Base-by-base conservation (phyloP, 2,329 filamentous ascomycete species). In the Zymoseptoria ardabiliae region DNA sequence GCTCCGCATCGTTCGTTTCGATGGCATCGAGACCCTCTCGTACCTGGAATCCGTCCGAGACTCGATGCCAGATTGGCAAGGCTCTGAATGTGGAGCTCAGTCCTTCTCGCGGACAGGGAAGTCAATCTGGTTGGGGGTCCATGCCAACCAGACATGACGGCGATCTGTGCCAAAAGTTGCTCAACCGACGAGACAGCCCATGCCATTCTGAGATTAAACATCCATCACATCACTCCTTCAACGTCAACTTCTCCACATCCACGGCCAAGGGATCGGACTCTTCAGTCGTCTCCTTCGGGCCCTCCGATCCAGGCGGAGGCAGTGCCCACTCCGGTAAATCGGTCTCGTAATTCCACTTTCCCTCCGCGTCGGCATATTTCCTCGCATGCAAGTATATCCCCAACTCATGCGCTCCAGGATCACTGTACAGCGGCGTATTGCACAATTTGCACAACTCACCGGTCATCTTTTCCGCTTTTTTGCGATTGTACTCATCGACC, bases 351-450 rank as follows among this genome's bases (percentile, higher is more conserved):
- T 85, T 85, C 94, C 94, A 99, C 56, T 81, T 81, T 3, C 92
- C 93, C 23, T 86, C 85, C 23, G 86, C 83, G 72, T 93, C 92
- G 66, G 93, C 87, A 73, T 99, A 99, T 52, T 90, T 85, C 61
- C 91, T 84, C 59, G 93, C 95, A 77, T 99, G 94, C 62, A 99
- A 80, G 82, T 93, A 99, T 49, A 99, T 88, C 0, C 90, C 90
- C 53, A 99, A 80, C 77, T 99, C 94, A 69, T 97, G 92, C 50
- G 81, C 76, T 0, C 92, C 92, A 0, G 94, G 94, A 71, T 99
- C 94, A 17, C 90, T 95, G 75, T 97, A 99, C 50, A 99, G 79
- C 21, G 90, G 89, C 20, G 94, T 96, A 60, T 88, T 82, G 73
- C 94, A 99, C 35, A 91, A 74, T 5, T 87, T 81, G 73, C 94